Base-by-base conservation (phyloP, 331 rosid species). In the Dryas integrifolia region DNA sequence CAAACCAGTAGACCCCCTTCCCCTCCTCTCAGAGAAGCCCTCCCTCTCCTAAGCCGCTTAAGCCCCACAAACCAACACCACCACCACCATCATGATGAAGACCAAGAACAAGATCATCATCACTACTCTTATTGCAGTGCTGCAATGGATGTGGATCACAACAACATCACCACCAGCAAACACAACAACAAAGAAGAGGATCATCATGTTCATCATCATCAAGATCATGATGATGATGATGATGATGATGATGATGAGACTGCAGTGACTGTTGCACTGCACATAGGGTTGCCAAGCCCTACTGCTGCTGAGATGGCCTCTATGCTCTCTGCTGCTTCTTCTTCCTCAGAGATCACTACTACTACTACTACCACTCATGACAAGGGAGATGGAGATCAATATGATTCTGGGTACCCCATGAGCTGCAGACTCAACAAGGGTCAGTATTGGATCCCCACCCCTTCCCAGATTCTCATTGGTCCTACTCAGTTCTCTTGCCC, bases 381-480 rank as follows among this genome's bases (percentile, higher is more conserved):
- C 11, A 59, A 59, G 35, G 35, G 35, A 50, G 52, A 72, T 72
- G 74, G 69, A 13, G 86, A 66, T 2, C 78, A 75, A 40, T 43
- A 82, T 53, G 67, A 73, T 69, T 82, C 85, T 24, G 89, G 87
- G 15, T 84, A 85, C 74, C 80, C 83, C 77, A 51, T 73, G 7
- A 82, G 50, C 46, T 62, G 74, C 53, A 83, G 85, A 61, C 88
- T 91, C 55, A 89, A 89, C 88, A 94, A 91, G 84, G 98, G 98
- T 6, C 97, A 91, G 83, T 94, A 91, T 50, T 94, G 98, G 98
- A 94, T 94, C 90, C 97, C 97, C 35, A 94, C 98, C n/a, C 98
- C 98, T 78, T 88, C 98, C 16, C 98, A 94, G 87, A 94, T 94
- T 80, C 98, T 94, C 87, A 91, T 94, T 77, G 96, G 98, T 79